phyloP scores from a whole-genome alignment of 2,329 filamentous ascomycete genomes.

The Pleoardoris graminearum region DNA sequence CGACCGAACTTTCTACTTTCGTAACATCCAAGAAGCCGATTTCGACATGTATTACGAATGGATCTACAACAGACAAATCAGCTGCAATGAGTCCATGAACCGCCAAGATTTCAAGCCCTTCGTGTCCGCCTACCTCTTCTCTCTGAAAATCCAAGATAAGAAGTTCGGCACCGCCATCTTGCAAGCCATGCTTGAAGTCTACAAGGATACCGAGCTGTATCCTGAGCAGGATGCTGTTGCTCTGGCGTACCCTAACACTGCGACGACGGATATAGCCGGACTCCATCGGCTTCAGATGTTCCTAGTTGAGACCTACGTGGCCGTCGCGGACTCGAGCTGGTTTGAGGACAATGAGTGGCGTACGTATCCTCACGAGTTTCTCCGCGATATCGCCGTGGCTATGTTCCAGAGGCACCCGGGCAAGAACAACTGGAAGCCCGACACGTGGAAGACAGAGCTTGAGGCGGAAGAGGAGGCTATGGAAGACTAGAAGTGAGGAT shows the following conservation, averaged over 20 bases:
- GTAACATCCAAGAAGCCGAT: background rate
- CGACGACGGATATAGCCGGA: background rate
- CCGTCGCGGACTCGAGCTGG: background rate
- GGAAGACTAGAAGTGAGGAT: background rate
- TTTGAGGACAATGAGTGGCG: background rate
- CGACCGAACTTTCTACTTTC: background rate
- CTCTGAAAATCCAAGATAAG: background rate
- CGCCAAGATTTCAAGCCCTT: background rate
- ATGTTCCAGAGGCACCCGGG: background rate
- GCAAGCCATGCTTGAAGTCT: background rate
- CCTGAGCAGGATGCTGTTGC: background rate
- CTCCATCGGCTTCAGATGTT: background rate
- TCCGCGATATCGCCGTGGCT: background rate
- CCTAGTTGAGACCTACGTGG: background rate
- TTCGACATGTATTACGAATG: conserved; percentile 22
- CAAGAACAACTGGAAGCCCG: background rate
- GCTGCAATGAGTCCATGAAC: background rate
- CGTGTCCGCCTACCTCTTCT: background rate
- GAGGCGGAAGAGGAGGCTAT: background rate
- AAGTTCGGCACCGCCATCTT: background rate
- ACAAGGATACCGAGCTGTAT: background rate
- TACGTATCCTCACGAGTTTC: background rate
- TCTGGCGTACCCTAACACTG: background rate
- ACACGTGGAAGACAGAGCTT: background rate
- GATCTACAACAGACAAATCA: conserved; percentile 12